Conservation (phyloP, 1,284 basidiomycete species). For the Fomitopsis betulina region DNA sequence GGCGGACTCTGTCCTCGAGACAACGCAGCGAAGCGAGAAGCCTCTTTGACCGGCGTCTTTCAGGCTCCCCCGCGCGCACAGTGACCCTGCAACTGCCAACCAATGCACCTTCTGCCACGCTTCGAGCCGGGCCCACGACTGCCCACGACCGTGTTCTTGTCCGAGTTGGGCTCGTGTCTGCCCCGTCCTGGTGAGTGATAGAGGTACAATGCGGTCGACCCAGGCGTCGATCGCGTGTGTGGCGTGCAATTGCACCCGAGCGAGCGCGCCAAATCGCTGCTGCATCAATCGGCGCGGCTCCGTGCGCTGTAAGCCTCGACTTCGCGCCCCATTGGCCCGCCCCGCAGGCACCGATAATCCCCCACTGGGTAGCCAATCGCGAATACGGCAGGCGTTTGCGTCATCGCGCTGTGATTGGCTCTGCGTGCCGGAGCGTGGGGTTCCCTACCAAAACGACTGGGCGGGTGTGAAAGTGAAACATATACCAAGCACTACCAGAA, state of each 20-base stretch:
- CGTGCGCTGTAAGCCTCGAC: not conserved
- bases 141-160: not conserved
- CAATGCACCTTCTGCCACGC: no score
- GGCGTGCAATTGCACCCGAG: not conserved
- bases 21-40: not conserved
- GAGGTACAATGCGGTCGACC: not conserved
- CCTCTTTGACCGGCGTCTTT: not conserved
- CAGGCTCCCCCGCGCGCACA: not conserved
- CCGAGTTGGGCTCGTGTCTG: not conserved
- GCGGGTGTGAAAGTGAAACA: not conserved
- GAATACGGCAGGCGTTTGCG: not conserved
- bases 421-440: not conserved
- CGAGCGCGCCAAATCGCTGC: not conserved
- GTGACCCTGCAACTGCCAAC: not conserved
- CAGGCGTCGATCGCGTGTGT: not conserved
- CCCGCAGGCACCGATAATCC: not conserved
- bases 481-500: not conserved
- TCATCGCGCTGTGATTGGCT: not conserved
- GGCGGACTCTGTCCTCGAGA: not conserved
- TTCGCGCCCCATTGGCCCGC: not conserved
- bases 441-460: not conserved
- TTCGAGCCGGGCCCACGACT: no score
- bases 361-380: not conserved
- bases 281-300: not conserved
- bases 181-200: not conserved